These are phyloP conservation scores for Cryphonectria carpinicola DNA, from an alignment of 2,329 filamentous ascomycete species.

Conservation along the genomic window DNA sequence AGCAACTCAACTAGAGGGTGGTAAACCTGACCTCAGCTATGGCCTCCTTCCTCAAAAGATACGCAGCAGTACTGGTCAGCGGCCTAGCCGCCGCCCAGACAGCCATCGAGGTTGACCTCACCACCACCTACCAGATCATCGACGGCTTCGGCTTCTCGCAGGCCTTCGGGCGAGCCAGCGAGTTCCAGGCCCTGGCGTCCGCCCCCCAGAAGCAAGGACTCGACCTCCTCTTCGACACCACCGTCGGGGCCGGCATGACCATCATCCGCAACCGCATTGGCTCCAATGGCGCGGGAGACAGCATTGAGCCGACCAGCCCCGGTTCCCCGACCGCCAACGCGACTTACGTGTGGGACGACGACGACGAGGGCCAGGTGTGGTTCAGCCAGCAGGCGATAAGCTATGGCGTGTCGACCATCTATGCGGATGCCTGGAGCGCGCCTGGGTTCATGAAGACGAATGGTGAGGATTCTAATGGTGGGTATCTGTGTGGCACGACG, in stretches of 20 bases:
- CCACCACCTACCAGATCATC: constrained; percentile 41
- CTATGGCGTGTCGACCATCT: constrained; percentile 47
- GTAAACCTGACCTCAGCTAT: neutral
- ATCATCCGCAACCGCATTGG: constrained; percentile 56
- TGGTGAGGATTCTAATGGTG: constrained; percentile 46
- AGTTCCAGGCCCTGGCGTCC: constrained; percentile 41
- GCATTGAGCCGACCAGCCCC: constrained; percentile 40
- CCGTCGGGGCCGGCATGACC: constrained; percentile 51
- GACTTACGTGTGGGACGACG: constrained; percentile 41
- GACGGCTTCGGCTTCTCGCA: constrained; percentile 55
- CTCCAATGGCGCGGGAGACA: constrained; percentile 33
- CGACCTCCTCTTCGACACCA: constrained; percentile 50
- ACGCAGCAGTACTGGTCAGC: neutral
- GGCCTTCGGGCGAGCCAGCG: constrained; percentile 49
- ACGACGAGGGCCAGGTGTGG: constrained; percentile 46
- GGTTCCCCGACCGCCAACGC: constrained; percentile 36
- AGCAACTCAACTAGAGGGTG: neutral
- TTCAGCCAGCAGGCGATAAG: constrained; percentile 43
- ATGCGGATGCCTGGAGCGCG: constrained; percentile 55
- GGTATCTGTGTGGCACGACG: constrained; percentile 50
- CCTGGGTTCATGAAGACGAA: constrained; percentile 58
- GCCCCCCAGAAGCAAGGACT: constrained; percentile 42
- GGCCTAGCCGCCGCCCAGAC: constrained; percentile 30
- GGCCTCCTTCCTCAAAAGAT: neutral
- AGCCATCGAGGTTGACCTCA: constrained; percentile 36